Percentiles rank a stretch among this genome's conserved stretches.
Conservation (phyloP, 2,329 filamentous ascomycete genomes). For the Ophiostoma perfectum region DNA sequence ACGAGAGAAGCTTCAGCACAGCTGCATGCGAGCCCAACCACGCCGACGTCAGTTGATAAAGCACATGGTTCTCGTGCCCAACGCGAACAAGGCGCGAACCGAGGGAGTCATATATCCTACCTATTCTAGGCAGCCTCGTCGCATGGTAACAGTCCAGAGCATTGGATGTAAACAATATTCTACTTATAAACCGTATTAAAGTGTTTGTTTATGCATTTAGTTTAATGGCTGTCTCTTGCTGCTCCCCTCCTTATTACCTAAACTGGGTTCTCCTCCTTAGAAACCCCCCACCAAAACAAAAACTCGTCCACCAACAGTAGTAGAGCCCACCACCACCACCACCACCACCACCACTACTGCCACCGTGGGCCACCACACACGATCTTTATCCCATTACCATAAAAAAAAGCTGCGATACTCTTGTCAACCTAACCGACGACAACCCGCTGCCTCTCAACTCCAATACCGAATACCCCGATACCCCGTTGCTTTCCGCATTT, state of each 20-base stretch:
- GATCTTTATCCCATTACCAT: not conserved
- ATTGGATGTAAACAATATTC: not conserved
- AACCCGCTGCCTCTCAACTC: not conserved
- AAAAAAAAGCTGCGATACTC: slow-evolving; percentile 3
- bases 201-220: not conserved
- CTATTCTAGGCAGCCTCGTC: slow-evolving; percentile 11
- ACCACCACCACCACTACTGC: slow-evolving; percentile 1
- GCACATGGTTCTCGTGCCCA: not conserved
- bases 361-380: slow-evolving; percentile 11
- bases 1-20: not conserved
- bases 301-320: slow-evolving; percentile 8
- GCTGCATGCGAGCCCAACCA: slow-evolving; percentile 11
- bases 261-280: slow-evolving; percentile 9
- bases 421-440: not conserved
- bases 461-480: not conserved
- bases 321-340: slow-evolving; percentile 3
- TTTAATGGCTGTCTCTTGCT: not conserved
- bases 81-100: slow-evolving; percentile 3
- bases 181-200: not conserved
- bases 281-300: slow-evolving; percentile 14
- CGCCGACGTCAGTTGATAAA: not conserved
- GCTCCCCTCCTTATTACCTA: slow-evolving; percentile 15
- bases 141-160: slow-evolving; percentile 5
- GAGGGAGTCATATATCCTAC: slow-evolving; percentile 4
- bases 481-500: not conserved